Evolutionary conservation across 148 eudicot genomes (phyloP).

Genomic region (Camellia lanceoleosa): DNA sequence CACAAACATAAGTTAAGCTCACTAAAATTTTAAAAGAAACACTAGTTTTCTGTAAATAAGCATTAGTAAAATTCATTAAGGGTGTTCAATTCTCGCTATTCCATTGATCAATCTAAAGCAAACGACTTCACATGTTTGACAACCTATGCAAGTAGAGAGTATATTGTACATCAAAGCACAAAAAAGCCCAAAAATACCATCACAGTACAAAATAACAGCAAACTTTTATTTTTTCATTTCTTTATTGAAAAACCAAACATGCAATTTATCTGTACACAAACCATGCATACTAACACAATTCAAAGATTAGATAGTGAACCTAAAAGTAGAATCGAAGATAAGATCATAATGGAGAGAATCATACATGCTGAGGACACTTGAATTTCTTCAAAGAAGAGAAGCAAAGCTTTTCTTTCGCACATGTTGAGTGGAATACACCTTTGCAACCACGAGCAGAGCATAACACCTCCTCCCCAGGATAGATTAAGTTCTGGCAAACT

Average conservation of each 20-base stretch:
- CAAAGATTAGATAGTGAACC: not conserved
- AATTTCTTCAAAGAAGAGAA: conserved; percentile 41
- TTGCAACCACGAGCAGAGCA: conserved; percentile 68
- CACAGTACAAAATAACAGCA: not conserved
- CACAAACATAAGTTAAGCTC: not conserved
- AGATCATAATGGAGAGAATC: not conserved
- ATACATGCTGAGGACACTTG: conserved; percentile 94
- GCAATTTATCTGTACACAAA: not conserved
- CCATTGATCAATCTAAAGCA: not conserved
- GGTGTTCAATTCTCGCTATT: not conserved
- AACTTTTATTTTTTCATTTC: not conserved
- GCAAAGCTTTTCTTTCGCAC: conserved; percentile 46
- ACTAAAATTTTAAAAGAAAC: not conserved
- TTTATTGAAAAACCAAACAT: not conserved
- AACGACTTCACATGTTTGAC: not conserved
- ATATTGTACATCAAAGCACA: not conserved
- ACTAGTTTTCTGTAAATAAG: not conserved
- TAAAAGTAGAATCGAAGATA: not conserved
- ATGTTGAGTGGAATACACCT: conserved; percentile 54
- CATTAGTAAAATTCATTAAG: not conserved
- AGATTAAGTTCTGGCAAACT: conserved; percentile 48
- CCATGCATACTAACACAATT: not conserved
- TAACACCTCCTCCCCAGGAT: conserved; percentile 55
- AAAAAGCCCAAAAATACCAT: not conserved
- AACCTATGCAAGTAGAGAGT: not conserved